Evolutionary conservation across 2,329 filamentous ascomycete species (phyloP).

Genomic region (Lasiodiplodia sp.): DNA sequence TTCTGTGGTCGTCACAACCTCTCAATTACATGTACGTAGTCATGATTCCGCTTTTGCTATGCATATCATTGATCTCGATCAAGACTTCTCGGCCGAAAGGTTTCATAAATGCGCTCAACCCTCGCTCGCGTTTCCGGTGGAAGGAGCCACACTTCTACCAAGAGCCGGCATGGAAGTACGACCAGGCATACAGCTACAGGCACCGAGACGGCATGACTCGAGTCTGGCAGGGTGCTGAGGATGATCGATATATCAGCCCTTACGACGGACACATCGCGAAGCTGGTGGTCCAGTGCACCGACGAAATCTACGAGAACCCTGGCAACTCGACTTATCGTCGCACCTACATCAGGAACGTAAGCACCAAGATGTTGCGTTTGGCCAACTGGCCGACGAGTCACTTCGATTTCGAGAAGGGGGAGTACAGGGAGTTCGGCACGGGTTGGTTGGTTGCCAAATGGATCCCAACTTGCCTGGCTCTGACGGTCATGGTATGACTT

Average conservation of each 20-base stretch:
- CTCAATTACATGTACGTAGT: slow-evolving; percentile 8
- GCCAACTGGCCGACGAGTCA: slow-evolving; percentile 44
- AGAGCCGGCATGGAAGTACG: slow-evolving; percentile 18
- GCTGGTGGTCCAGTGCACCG: slow-evolving; percentile 42
- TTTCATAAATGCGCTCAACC: slow-evolving; percentile 35
- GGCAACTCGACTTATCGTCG: slow-evolving; percentile 40
- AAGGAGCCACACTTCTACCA: slow-evolving; percentile 28
- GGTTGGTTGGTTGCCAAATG: slow-evolving; percentile 40
- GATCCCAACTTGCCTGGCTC: slow-evolving; percentile 38
- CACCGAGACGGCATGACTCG: slow-evolving; percentile 18
- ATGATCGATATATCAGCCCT: slow-evolving; percentile 43
- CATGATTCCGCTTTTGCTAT: neutral
- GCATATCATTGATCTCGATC: neutral
- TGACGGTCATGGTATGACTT: slow-evolving; percentile 37
- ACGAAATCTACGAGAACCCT: slow-evolving; percentile 43
- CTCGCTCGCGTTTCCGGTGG: slow-evolving; percentile 12
- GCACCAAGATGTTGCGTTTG: slow-evolving; percentile 39
- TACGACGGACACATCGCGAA: slow-evolving; percentile 42
- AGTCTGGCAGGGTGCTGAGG: slow-evolving; percentile 29
- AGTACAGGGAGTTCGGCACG: slow-evolving; percentile 24
- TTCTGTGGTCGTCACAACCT: neutral
- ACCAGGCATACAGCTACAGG: neutral
- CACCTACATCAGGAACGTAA: slow-evolving; percentile 41
- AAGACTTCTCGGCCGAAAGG: slow-evolving; percentile 33
- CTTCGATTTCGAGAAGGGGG: slow-evolving; percentile 36